Evolutionary conservation across 768 basidiomycete genomes (phyloP).

Genomic region (Tricholoma bakamatsutake): DNA sequence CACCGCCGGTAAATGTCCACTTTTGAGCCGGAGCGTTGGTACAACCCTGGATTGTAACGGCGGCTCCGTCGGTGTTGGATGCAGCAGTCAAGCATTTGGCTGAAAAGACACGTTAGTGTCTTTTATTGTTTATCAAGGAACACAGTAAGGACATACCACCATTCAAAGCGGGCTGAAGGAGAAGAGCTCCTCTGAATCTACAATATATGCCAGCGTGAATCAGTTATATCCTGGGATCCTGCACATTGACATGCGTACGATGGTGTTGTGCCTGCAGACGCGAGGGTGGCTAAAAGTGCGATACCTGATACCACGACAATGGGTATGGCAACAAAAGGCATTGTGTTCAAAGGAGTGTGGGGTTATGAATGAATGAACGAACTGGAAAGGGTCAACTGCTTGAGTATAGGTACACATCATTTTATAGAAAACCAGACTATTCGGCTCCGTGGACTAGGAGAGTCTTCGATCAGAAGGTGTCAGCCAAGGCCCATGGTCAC

Average conservation of each 20-base stretch:
- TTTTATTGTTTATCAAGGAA: background rate
- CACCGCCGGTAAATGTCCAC: constrained; percentile 41
- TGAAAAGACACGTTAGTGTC: constrained; percentile 11
- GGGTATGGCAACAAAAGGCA: too few species aligned
- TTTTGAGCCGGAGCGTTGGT: constrained; percentile 38
- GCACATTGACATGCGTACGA: constrained; percentile 2
- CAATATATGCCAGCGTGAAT: background rate
- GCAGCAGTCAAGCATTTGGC: constrained; percentile 49
- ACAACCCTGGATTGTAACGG: constrained; percentile 42
- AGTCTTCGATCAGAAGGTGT: background rate
- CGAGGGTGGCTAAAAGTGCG: constrained; percentile 11
- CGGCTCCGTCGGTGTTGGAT: constrained; percentile 42
- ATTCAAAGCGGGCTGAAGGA: constrained; percentile 39
- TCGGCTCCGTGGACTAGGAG: background rate
- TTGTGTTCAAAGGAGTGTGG: background rate
- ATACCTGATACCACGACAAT: constrained; percentile 5
- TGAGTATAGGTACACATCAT: background rate
- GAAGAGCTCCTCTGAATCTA: constrained; percentile 37
- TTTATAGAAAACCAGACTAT: background rate
- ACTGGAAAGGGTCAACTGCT: too few species aligned
- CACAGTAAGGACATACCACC: constrained; percentile 24
- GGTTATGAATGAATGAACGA: background rate
- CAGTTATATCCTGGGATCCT: too few species aligned
- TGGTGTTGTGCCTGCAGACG: constrained; percentile 22
- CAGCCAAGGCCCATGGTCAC: too few species aligned